These are phyloP conservation scores for Pilobolus umbonatus DNA, from an alignment of 192 early-diverging fungal genomes.

Conservation along the genomic window DNA sequence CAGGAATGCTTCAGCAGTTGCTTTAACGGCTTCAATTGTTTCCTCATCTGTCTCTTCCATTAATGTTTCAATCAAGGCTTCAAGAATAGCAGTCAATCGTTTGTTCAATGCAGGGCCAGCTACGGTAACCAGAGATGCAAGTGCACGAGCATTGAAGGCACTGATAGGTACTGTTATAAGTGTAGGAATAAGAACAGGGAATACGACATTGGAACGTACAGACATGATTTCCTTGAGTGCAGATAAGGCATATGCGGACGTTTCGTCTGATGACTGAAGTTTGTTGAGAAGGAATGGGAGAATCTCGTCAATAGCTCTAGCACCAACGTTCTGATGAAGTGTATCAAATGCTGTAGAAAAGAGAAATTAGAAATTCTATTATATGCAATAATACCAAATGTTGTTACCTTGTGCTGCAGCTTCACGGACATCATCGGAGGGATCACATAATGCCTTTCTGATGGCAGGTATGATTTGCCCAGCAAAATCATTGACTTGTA, in stretches of 20 bases:
- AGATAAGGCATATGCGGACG: slow-evolving; percentile 75
- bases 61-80: slow-evolving; percentile 77
- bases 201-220: slow-evolving; percentile 93
- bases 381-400: background rate
- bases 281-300: slow-evolving; percentile 84
- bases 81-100: slow-evolving; percentile 76
- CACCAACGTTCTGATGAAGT: slow-evolving; percentile 85
- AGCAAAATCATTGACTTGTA: slow-evolving; percentile 79
- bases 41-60: slow-evolving; percentile 59
- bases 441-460: slow-evolving; percentile 79
- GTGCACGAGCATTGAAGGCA: slow-evolving; percentile 87
- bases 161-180: slow-evolving; percentile 84
- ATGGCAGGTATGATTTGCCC: slow-evolving; percentile 82
- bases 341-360: slow-evolving; percentile 77
- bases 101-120: slow-evolving; percentile 81
- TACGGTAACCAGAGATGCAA: slow-evolving; percentile 85
- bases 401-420: slow-evolving; percentile 74
- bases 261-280: slow-evolving; percentile 55
- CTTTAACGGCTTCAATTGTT: slow-evolving; percentile 61
- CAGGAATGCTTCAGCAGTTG: slow-evolving; percentile 69
- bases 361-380: slow-evolving; percentile 4
- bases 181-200: slow-evolving; percentile 97
- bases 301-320: slow-evolving; percentile 90
- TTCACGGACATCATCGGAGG: slow-evolving; percentile 81
- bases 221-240: slow-evolving; percentile 98